Evolutionary conservation across 306 rosid species (phyloP).

Genomic region (Coriaria nepalensis): DNA sequence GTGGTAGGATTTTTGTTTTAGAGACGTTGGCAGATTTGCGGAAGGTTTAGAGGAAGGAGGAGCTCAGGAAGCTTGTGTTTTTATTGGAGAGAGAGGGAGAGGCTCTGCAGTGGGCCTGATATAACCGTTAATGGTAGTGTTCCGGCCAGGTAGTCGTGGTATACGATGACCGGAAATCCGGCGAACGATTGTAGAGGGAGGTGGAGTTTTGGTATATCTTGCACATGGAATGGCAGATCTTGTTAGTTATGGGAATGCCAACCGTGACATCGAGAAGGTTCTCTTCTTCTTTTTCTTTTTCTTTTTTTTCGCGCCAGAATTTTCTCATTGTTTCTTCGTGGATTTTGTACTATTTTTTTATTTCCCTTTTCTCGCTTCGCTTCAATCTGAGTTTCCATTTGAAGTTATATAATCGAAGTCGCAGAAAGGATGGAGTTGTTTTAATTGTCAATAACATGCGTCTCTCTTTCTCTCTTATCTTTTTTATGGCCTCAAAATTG

Average conservation of each 20-base stretch:
- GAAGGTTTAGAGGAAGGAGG: conserved; percentile 18
- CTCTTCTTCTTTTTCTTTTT: conserved; percentile 8
- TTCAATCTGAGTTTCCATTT: background rate
- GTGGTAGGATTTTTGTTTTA: conserved; percentile 18
- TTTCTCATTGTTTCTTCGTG: background rate
- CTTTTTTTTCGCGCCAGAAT: background rate
- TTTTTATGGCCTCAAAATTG: too few relatives aligned
- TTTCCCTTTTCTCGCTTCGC: background rate
- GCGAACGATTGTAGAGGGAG: conserved; percentile 75
- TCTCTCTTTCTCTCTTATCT: too few relatives aligned
- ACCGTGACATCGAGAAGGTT: conserved; percentile 79
- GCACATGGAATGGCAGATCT: conserved; percentile 99
- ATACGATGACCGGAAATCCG: conserved; percentile 89
- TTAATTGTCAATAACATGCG: too few relatives aligned
- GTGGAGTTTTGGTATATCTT: conserved; percentile 58
- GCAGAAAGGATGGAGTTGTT: too few relatives aligned
- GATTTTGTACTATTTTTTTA: background rate
- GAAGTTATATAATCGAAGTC: too few relatives aligned
- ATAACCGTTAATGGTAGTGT: conserved; percentile 54
- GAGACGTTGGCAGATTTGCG: conserved; percentile 32
- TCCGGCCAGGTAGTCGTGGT: conserved; percentile 39
- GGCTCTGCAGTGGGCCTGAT: conserved; percentile 15
- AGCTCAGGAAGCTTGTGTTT: conserved; percentile 5
- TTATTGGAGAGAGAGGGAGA: conserved; percentile 11
- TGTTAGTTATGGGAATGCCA: conserved; percentile 85